Base-by-base conservation (phyloP, 139 green algal genomes). In the Chlamydomonas asymmetrica region DNA sequence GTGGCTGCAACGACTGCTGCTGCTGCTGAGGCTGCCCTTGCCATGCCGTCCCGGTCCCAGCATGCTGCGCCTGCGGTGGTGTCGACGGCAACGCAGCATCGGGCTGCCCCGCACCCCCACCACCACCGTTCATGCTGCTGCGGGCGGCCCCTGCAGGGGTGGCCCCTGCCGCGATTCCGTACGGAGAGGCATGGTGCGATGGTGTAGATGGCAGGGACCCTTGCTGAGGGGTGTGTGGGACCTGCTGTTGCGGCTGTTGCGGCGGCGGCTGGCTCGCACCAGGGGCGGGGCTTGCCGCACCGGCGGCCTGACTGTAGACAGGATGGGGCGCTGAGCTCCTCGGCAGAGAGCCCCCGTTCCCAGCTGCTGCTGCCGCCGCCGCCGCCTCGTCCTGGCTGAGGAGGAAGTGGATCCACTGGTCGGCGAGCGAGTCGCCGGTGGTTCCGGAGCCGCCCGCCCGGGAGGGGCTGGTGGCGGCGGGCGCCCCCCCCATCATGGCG, bases 391-490 rank as follows among this genome's bases (percentile, higher is more conserved):
- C 82, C 39, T 90, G 87, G 64, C 83, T 81, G 27, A 92, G 78
- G 32, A 92, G 71, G 76, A 92, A 92, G 10, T 88, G 72, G 3
- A 92, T 50, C 87, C 87, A 90, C 70, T 87, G 80, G 32, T 85
- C 80, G 5, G 80, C 80, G 18, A 92, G 60, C 8, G 76, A 87
- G 60, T 74, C 77, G 20, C 63, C 73, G 37, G 31, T 43, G 50
- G 35, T 60, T 13, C 38, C 48, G 16, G n/a, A 43, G 31, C 29
- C 40, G 8, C 32, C 41, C 50, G 3, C 5, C n/a, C n/a, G n/a
- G n/a, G n/a, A n/a, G n/a, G n/a, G n/a, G n/a, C n/a, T n/a, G n/a
- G n/a, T n/a, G 23, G 27, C 35, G 18, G 9, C 54, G 31, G 37
- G 39, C n/a, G 13, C 41, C 18, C 54, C 31, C 2, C 61, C 50